Evolutionary conservation across 768 basidiomycete species (phyloP).

Genomic region (Rhizopogon rudus): DNA sequence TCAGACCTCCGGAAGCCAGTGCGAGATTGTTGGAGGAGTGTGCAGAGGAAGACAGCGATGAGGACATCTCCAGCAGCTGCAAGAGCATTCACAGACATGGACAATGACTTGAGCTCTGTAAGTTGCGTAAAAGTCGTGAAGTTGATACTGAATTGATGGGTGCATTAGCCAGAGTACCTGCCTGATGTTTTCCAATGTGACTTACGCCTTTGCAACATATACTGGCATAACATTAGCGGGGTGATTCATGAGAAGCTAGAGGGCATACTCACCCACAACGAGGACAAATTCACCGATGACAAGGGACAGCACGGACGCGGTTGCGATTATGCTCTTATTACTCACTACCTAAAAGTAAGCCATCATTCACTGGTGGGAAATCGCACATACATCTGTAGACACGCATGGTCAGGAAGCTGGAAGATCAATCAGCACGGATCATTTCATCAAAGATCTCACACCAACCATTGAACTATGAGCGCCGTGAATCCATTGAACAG

Average conservation of each 20-base stretch:
- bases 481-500: slow-evolving; percentile 47
- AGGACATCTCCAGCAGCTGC: slow-evolving; percentile 43
- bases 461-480: slow-evolving; percentile 39
- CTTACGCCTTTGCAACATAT: slow-evolving; percentile 32
- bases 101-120: slow-evolving; percentile 41
- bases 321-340: slow-evolving; percentile 37
- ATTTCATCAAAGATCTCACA: not conserved
- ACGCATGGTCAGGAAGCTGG: slow-evolving; percentile 45
- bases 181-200: not conserved
- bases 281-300: slow-evolving; percentile 34
- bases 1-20: slow-evolving; percentile 55
- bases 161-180: slow-evolving; percentile 2
- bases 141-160: slow-evolving; percentile 28
- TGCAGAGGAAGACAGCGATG: slow-evolving; percentile 44
- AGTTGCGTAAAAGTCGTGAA: slow-evolving; percentile 39
- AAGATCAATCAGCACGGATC: not conserved
- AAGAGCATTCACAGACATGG: slow-evolving; percentile 47
- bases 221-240: slow-evolving; percentile 15
- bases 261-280: slow-evolving; percentile 9
- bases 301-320: slow-evolving; percentile 26
- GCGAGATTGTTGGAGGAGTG: slow-evolving; percentile 40
- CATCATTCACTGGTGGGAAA: not conserved
- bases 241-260: not conserved
- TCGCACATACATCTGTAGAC: slow-evolving; percentile 41
- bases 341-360: slow-evolving; percentile 34